Evolutionary conservation across 495 filamentous ascomycete genomes (phyloP).

Genomic region (Daldinia caldariorum): DNA sequence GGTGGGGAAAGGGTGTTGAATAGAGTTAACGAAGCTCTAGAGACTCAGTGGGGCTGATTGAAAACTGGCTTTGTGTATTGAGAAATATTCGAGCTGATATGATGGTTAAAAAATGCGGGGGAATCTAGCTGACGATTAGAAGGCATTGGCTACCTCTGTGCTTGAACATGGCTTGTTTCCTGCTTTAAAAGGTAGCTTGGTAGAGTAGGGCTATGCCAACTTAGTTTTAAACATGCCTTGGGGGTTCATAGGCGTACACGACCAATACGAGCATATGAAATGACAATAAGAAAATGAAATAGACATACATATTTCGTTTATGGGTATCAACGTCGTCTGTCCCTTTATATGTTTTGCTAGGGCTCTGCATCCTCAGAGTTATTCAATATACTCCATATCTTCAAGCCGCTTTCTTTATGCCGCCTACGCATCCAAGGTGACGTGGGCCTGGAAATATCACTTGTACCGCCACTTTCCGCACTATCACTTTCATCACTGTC

Average conservation of each 20-base stretch:
- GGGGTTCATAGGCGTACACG: neutral
- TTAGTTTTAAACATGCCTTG: neutral
- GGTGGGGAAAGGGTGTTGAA: conserved; percentile 64
- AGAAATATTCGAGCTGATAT: neutral
- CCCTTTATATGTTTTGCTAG: neutral
- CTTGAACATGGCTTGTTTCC: conserved; percentile 9
- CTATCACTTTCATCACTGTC: neutral
- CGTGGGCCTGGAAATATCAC: conserved; percentile 13
- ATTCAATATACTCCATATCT: conserved; percentile 66
- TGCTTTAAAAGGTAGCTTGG: conserved; percentile 11
- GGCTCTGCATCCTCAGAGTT: conserved; percentile 10
- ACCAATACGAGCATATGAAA: neutral
- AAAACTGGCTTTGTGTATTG: conserved; percentile 2
- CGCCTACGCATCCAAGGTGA: conserved; percentile 42
- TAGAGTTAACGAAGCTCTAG: conserved; percentile 56
- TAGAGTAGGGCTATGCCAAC: neutral
- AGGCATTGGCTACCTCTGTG: conserved; percentile 3
- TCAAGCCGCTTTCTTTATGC: conserved; percentile 67
- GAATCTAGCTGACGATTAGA: conserved; percentile 1
- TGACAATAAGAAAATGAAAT: neutral
- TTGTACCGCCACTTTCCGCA: conserved; percentile 14
- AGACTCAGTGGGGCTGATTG: conserved; percentile 47
- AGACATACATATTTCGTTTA: neutral
- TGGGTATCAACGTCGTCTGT: conserved; percentile 16
- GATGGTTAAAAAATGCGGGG: neutral